These are phyloP conservation scores for Gaeumannomyces sp. DNA, from an alignment of 2,329 filamentous ascomycete genomes.

Conservation along the genomic window DNA sequence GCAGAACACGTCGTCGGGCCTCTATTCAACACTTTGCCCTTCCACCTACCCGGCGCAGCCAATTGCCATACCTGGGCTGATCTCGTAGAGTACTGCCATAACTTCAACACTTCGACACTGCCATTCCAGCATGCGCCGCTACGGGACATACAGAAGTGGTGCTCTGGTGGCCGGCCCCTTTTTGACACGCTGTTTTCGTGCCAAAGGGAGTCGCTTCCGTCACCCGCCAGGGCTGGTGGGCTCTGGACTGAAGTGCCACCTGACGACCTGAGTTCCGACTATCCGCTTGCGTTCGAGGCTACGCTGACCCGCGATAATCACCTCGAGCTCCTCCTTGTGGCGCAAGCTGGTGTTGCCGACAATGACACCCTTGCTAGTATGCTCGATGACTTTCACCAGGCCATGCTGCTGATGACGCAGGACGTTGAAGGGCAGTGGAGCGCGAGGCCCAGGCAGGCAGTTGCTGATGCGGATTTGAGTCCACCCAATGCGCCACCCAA, in stretches of 20 bases:
- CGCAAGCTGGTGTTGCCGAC: constrained; percentile 38
- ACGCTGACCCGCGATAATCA: constrained; percentile 41
- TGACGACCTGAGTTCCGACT: constrained; percentile 49
- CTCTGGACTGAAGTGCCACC: constrained; percentile 44
- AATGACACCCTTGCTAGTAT: constrained; percentile 25
- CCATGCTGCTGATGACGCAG: constrained; percentile 20
- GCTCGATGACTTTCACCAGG: constrained; percentile 33
- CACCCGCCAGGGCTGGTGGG: constrained; percentile 16
- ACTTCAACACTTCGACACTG: constrained; percentile 61
- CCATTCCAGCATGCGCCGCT: constrained; percentile 75
- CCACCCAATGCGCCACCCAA: too few relatives aligned
- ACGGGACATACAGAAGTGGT: constrained; percentile 76
- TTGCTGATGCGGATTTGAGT: constrained; percentile 9
- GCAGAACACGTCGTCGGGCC: constrained; percentile 69
- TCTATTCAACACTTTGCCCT: constrained; percentile 85
- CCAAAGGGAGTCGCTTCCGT: constrained; percentile 37
- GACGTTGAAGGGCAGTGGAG: constrained; percentile 9
- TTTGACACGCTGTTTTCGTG: constrained; percentile 85
- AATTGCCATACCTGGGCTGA: constrained; percentile 48
- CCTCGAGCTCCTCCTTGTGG: constrained; percentile 54
- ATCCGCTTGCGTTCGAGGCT: constrained; percentile 72
- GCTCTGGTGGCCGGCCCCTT: constrained; percentile 49
- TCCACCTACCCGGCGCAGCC: constrained; percentile 31
- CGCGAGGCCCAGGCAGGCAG: too few relatives aligned
- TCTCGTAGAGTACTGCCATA: constrained; percentile 59